A percentile compares a stretch with the other conserved stretches of the same genome.
Conservation (phyloP, 352 stramenopile species). For the Phytophthora syringae region DNA sequence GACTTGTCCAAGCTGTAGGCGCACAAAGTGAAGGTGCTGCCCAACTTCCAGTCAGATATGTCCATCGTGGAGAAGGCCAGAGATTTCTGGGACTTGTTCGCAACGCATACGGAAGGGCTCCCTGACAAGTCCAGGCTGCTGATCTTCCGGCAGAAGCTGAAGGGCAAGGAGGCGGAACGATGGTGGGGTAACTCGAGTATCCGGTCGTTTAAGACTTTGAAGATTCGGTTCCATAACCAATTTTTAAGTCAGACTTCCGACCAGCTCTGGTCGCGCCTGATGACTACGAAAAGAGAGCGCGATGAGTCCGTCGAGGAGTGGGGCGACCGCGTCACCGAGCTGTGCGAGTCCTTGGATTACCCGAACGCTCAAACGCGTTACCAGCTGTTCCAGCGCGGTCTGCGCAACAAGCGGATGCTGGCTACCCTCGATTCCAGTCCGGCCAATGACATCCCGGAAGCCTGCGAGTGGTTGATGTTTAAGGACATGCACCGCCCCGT, state of each 20-base stretch:
- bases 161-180: neutral
- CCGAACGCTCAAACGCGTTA: neutral
- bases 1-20: neutral
- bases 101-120: neutral
- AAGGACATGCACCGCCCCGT: slow-evolving; percentile 4
- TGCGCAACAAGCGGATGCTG: neutral
- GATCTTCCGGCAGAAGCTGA: neutral
- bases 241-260: neutral
- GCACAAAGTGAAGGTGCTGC: neutral
- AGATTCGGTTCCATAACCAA: slow-evolving; percentile 4
- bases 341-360: slow-evolving; percentile 11
- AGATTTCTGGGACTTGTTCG: neutral
- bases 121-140: neutral
- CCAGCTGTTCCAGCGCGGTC: neutral
- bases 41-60: neutral
- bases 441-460: no score
- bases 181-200: slow-evolving; percentile 8
- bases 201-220: neutral
- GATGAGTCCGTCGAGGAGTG: slow-evolving; percentile 8
- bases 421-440: no score
- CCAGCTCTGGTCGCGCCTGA: neutral
- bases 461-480: neutral
- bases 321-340: neutral
- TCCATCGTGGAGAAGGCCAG: neutral
- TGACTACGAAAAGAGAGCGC: neutral